These are phyloP conservation scores for Gossypium ekmanianum DNA, from an alignment of 345 rosid genomes.

Conservation along the genomic window DNA sequence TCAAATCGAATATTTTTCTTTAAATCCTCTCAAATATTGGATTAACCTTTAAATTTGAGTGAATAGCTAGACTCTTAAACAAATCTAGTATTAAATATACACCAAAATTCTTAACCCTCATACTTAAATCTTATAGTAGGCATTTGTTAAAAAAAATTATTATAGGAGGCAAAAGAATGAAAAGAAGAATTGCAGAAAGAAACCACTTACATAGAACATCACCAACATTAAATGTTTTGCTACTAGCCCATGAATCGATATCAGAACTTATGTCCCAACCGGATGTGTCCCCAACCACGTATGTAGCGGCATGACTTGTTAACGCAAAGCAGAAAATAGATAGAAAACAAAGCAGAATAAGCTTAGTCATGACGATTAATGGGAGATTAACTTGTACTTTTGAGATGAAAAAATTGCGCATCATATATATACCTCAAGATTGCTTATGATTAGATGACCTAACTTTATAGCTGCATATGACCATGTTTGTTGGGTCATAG, in stretches of 20 bases:
- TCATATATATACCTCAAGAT: conserved; percentile 15
- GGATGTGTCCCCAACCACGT: conserved; percentile 72
- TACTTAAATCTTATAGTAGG: too few relatives aligned
- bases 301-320: conserved; percentile 49
- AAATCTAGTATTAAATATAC: too few relatives aligned
- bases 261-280: conserved; percentile 92
- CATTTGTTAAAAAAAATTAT: too few relatives aligned
- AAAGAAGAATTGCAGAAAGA: too few relatives aligned
- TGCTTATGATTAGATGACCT: conserved; percentile 40
- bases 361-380: conserved; percentile 30
- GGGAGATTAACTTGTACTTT: not conserved
- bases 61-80: too few relatives aligned
- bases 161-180: too few relatives aligned
- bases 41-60: too few relatives aligned
- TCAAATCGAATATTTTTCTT: too few relatives aligned
- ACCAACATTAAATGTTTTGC: conserved; percentile 68
- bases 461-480: conserved; percentile 22
- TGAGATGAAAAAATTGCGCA: not conserved
- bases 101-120: too few relatives aligned
- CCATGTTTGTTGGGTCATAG: not conserved
- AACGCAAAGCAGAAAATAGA: conserved; percentile 23
- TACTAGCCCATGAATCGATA: conserved; percentile 64
- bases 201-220: conserved; percentile 56
- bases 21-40: too few relatives aligned
- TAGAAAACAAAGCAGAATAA: conserved; percentile 29